Evolutionary conservation across 139 green algal species (phyloP).

Genomic region (Asterochloris erici): DNA sequence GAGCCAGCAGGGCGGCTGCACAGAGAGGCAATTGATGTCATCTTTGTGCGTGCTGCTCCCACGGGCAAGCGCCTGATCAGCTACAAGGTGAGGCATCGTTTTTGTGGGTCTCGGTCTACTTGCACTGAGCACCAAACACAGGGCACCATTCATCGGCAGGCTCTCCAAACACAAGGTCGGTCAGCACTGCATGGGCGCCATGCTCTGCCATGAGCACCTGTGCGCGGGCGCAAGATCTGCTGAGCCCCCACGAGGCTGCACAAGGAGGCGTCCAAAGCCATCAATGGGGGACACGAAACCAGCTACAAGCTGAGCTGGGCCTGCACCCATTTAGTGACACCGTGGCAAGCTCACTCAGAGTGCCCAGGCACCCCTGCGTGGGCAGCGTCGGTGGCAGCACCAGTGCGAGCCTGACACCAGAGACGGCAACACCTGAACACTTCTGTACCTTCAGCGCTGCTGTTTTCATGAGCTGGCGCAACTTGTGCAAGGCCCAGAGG

Average conservation of each 20-base stretch:
- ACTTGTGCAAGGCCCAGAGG: neutral
- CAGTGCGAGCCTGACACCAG: neutral
- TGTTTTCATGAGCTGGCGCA: neutral
- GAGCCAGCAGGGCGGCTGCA: conserved; percentile 9
- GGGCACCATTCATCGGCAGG: neutral
- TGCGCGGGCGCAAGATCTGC: neutral
- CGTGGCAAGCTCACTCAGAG: too few species aligned
- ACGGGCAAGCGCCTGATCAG: conserved; percentile 9
- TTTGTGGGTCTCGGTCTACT: neutral
- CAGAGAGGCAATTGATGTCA: conserved; percentile 12
- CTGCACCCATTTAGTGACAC: too few species aligned
- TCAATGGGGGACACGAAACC: too few species aligned
- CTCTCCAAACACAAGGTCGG: neutral
- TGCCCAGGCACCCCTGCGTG: too few species aligned
- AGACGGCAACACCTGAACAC: neutral
- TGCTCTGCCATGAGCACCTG: too few species aligned
- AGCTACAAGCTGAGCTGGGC: too few species aligned
- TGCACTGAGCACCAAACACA: neutral
- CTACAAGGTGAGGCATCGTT: conserved; percentile 8
- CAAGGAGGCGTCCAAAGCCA: too few species aligned
- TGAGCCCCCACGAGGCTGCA: neutral
- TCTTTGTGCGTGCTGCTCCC: conserved; percentile 8
- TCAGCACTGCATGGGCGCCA: neutral
- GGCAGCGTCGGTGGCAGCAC: too few species aligned
- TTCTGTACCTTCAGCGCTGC: neutral